These are phyloP conservation scores for Coix lacrymajobi DNA, from an alignment of 176 grass and related monocot species.

Conservation along the genomic window DNA sequence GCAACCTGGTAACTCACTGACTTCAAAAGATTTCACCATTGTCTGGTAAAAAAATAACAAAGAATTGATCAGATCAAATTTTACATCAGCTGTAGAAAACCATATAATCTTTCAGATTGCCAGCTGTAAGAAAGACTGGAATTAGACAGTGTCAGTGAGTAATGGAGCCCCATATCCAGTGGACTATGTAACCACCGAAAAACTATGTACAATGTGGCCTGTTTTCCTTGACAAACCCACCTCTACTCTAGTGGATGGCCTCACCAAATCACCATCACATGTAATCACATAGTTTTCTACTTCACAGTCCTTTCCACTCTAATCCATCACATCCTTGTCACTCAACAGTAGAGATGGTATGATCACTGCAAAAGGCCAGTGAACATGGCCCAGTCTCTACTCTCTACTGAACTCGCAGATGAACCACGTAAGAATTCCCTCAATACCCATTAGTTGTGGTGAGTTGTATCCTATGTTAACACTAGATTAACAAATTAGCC, in stretches of 20 bases:
- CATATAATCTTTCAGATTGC: not conserved
- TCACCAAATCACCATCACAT: constrained; percentile 5
- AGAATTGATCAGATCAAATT: constrained; percentile 9
- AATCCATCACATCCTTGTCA: not conserved
- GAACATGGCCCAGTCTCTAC: not conserved
- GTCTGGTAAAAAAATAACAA: constrained; percentile 46
- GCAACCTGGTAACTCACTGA: constrained; percentile 73
- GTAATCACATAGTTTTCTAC: not conserved
- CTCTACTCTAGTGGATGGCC: not conserved
- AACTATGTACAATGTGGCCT: not conserved
- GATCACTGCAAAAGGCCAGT: not conserved
- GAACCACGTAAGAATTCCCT: not conserved
- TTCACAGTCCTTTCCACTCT: not conserved
- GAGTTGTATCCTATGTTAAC: not conserved
- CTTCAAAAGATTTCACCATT: constrained; percentile 96
- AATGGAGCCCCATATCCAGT: not conserved
- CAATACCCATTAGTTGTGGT: not conserved
- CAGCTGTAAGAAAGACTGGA: not conserved
- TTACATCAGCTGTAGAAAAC: not conserved
- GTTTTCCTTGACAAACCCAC: not conserved
- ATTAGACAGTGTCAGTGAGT: not conserved
- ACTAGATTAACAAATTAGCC: not conserved
- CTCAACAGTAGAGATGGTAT: not conserved
- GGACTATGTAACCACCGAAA: not conserved
- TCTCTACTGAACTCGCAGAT: not conserved